Evolutionary conservation across 306 rosid species (phyloP).

Genomic region (Trifolium subterraneum): DNA sequence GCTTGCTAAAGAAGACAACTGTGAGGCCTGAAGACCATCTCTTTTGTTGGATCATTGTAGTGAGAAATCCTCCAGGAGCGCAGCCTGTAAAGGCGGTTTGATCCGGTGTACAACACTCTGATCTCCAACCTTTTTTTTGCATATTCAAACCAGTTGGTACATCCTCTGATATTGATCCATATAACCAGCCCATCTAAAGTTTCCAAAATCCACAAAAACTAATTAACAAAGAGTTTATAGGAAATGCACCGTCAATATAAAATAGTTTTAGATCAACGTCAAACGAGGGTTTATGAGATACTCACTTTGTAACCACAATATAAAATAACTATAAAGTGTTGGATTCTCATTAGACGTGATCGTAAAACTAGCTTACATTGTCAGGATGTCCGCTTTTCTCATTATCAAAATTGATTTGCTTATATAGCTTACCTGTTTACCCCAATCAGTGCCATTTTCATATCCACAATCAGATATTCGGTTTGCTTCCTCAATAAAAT

Average conservation of each 20-base stretch:
- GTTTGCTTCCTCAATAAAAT: slow-evolving; percentile 47
- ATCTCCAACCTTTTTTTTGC: slow-evolving; percentile 73
- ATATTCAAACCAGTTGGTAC: slow-evolving; percentile 58
- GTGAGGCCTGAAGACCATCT: slow-evolving; percentile 74
- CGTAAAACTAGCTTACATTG: too few relatives aligned
- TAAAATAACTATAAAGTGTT: too few relatives aligned
- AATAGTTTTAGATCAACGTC: too few relatives aligned
- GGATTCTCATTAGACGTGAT: too few relatives aligned
- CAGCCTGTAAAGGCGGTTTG: slow-evolving; percentile 65
- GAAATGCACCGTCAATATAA: too few relatives aligned
- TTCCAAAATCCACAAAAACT: background rate
- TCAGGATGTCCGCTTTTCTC: too few relatives aligned
- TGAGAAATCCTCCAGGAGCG: slow-evolving; percentile 59
- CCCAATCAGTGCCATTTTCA: slow-evolving; percentile 69
- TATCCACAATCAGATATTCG: slow-evolving; percentile 55
- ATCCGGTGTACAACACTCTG: slow-evolving; percentile 48
- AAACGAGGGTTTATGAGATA: too few relatives aligned
- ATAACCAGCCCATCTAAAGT: slow-evolving; percentile 45
- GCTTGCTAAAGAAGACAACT: slow-evolving; percentile 56
- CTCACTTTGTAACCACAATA: too few relatives aligned
- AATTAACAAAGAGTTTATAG: background rate
- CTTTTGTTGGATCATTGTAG: slow-evolving; percentile 62
- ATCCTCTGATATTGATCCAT: slow-evolving; percentile 71
- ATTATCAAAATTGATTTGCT: background rate
- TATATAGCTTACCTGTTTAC: slow-evolving; percentile 49